Evolutionary conservation across 768 basidiomycete species (phyloP).

Genomic region (Auricularia auricula-judae): DNA sequence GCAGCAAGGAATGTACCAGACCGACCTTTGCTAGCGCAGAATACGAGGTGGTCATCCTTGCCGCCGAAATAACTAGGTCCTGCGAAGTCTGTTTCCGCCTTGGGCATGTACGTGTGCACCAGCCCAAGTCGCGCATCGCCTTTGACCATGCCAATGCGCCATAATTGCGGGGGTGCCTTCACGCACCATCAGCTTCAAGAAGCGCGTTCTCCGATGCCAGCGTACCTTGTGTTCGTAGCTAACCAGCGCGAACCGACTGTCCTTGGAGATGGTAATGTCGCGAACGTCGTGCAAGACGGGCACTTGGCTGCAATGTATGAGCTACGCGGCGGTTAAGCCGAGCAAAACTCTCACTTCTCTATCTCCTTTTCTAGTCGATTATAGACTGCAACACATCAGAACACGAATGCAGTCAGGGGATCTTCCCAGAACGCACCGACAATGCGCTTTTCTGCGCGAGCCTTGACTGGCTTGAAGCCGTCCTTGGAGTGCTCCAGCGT

Average conservation of each 20-base stretch:
- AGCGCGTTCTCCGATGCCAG: neutral
- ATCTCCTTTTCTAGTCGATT: slow-evolving; percentile 53
- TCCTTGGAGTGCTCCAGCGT: slow-evolving; percentile 51
- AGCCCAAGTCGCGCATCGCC: slow-evolving; percentile 13
- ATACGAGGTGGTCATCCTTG: slow-evolving; percentile 10
- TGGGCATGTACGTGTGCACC: slow-evolving; percentile 11
- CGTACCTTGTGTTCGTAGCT: slow-evolving; percentile 67
- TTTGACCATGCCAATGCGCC: slow-evolving; percentile 12
- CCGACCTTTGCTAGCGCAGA: slow-evolving; percentile 12
- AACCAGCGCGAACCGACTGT: slow-evolving; percentile 51
- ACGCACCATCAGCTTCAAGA: neutral
- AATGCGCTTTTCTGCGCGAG: slow-evolving; percentile 60
- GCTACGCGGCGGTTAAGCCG: neutral
- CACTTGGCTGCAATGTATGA: slow-evolving; percentile 38
- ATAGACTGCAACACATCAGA: slow-evolving; percentile 36
- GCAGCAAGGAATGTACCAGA: neutral
- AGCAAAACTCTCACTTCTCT: slow-evolving; percentile 40
- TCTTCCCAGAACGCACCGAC: slow-evolving; percentile 16
- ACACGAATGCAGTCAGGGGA: too few relatives aligned
- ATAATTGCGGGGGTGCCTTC: slow-evolving; percentile 16
- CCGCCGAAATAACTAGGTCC: slow-evolving; percentile 13
- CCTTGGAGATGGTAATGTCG: slow-evolving; percentile 53
- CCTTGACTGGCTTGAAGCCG: slow-evolving; percentile 59
- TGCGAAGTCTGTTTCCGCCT: slow-evolving; percentile 9
- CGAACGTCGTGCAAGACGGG: slow-evolving; percentile 65